Evolutionary conservation across 495 filamentous ascomycete genomes (phyloP).

Genomic region (Entonaema liquescens): DNA sequence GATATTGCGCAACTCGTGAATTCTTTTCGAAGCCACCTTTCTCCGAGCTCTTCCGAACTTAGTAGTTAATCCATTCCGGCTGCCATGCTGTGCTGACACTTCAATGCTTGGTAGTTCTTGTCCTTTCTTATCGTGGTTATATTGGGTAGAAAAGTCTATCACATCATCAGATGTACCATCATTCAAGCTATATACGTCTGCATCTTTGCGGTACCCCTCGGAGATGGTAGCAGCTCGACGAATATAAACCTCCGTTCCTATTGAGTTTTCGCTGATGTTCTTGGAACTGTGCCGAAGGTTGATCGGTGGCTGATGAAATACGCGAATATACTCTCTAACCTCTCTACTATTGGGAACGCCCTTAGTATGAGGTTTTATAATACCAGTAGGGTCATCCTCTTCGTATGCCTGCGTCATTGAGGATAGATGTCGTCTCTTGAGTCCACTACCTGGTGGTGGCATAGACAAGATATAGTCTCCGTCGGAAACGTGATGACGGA

Average conservation of each 20-base stretch:
- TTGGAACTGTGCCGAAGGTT: conserved; percentile 48
- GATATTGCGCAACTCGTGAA: conserved; percentile 42
- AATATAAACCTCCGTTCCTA: conserved; percentile 14
- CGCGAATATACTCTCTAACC: conserved; percentile 48
- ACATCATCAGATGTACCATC: conserved; percentile 45
- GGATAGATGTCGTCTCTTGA: conserved; percentile 27
- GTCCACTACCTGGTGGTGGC: conserved; percentile 34
- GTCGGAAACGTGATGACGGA: conserved; percentile 25
- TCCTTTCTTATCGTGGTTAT: conserved; percentile 26
- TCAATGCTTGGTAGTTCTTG: conserved; percentile 11
- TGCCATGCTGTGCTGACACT: conserved; percentile 26
- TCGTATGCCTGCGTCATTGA: conserved; percentile 33
- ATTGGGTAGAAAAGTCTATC: conserved; percentile 44
- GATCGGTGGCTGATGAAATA: conserved; percentile 51
- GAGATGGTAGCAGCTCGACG: conserved; percentile 8
- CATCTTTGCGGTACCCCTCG: conserved; percentile 32
- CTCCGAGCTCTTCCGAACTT: conserved; percentile 26
- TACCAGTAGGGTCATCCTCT: conserved; percentile 43
- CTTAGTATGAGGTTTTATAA: conserved; percentile 31
- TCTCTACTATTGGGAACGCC: conserved; percentile 47
- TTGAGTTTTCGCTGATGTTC: conserved; percentile 29
- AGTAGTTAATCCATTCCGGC: conserved; percentile 22
- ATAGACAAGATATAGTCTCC: conserved; percentile 37
- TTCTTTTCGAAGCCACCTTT: conserved; percentile 25
- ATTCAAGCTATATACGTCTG: conserved; percentile 41